phyloP scores from a whole-genome alignment of 116 monocot species.

The Phalaenopsis hybrid region DNA sequence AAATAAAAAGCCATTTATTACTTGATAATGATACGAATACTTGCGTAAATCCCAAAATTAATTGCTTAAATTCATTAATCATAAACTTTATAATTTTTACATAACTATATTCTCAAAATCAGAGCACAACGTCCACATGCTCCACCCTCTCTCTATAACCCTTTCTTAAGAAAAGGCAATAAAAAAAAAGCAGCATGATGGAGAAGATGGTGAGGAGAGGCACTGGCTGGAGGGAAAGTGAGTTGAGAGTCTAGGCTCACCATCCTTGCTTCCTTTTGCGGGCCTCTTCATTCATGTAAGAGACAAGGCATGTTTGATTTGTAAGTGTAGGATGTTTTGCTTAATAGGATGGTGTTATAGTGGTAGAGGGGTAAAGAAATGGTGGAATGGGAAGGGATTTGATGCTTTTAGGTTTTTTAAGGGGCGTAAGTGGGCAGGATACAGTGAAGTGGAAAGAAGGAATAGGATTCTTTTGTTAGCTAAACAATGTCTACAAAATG shows the following conservation, averaged over 20 bases:
- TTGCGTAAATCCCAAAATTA: too few relatives aligned
- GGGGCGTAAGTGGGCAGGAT: not conserved
- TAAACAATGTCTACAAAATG: too few relatives aligned
- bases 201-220: constrained; percentile 38
- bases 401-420: constrained; percentile 4
- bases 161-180: constrained; percentile 12
- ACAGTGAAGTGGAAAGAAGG: not conserved
- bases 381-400: not conserved
- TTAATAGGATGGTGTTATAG: not conserved
- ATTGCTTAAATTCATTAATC: too few relatives aligned
- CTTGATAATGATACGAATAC: too few relatives aligned
- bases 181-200: constrained; percentile 56
- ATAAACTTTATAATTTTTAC: too few relatives aligned
- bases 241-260: constrained; percentile 22
- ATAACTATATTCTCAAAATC: too few relatives aligned
- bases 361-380: not conserved
- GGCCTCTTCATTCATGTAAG: constrained; percentile 28
- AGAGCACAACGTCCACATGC: not conserved
- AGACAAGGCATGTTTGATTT: constrained; percentile 21
- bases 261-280: constrained; percentile 54
- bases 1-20: too few relatives aligned
- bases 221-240: constrained; percentile 41
- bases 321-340: not conserved
- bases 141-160: constrained; percentile 34
- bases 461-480: constrained; percentile 2